A percentile compares a stretch with the other conserved stretches of the same genome.
Evolutionary conservation across 805 yeast species (phyloP).

Genomic region (Kodamaea laetipori): DNA sequence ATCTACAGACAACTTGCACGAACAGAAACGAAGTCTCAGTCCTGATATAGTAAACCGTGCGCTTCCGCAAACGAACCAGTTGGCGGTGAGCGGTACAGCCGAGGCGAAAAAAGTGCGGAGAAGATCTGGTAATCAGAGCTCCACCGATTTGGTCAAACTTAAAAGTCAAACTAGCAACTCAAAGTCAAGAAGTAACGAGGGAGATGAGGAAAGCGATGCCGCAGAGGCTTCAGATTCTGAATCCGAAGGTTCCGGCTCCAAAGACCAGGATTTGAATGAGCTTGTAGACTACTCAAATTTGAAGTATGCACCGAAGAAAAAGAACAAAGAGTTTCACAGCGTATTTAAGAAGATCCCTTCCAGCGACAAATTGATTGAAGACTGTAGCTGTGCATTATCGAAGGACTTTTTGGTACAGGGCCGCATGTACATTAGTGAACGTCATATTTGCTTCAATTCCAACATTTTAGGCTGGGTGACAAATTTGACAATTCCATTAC

Average conservation of each 20-base stretch:
- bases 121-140: conserved; percentile 19
- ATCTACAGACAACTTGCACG: conserved; percentile 22
- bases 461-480: conserved; percentile 91
- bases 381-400: conserved; percentile 86
- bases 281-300: conserved; percentile 15
- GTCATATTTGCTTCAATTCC: conserved; percentile 81
- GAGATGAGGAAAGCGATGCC: conserved; percentile 9
- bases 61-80: conserved; percentile 19
- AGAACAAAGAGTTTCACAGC: conserved; percentile 72
- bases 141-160: conserved; percentile 6
- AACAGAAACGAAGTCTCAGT: conserved; percentile 16
- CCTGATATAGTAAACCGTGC: conserved; percentile 23
- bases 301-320: conserved; percentile 18
- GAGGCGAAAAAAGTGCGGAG: conserved; percentile 26
- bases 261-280: conserved; percentile 12
- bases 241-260: conserved; percentile 7
- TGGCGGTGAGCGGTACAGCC: conserved; percentile 18
- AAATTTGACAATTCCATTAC: conserved; percentile 67
- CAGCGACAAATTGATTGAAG: conserved; percentile 77
- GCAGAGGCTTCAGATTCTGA: conserved; percentile 8
- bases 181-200: conserved; percentile 9
- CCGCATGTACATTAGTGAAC: conserved; percentile 75
- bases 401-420: conserved; percentile 89
- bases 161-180: conserved; percentile 8
- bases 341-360: conserved; percentile 67